These are phyloP conservation scores for Melocanna baccifera DNA, from an alignment of 176 grass and related monocot genomes.

Conservation along the genomic window DNA sequence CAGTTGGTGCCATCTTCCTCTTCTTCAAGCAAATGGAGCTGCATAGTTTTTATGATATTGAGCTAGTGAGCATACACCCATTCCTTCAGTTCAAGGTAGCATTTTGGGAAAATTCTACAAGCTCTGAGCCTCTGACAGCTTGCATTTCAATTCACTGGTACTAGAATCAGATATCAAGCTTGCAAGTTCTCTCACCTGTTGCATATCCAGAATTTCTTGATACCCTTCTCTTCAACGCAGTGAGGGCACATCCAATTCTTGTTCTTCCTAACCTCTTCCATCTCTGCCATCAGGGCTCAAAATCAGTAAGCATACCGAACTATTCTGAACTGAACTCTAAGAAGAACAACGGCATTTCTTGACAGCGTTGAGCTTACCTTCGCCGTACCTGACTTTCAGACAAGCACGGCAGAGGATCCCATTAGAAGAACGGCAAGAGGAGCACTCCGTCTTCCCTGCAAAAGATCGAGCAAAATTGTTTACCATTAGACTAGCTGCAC, in stretches of 20 bases:
- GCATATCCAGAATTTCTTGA: constrained; percentile 86
- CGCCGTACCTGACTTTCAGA: constrained; percentile 83
- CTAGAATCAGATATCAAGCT: not conserved
- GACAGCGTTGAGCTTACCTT: constrained; percentile 55
- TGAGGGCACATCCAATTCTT: constrained; percentile 96
- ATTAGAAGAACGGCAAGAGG: constrained; percentile 68
- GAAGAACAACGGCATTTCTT: constrained; percentile 2
- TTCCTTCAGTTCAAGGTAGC: not conserved
- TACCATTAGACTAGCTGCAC: not conserved
- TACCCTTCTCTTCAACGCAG: constrained; percentile 77
- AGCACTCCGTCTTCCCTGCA: constrained; percentile 80
- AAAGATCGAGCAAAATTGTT: constrained; percentile 5
- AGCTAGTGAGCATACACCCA: not conserved
- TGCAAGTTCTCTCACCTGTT: constrained; percentile 51
- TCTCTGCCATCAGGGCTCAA: constrained; percentile 46
- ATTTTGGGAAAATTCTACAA: not conserved
- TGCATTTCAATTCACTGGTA: not conserved
- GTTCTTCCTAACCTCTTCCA: constrained; percentile 68
- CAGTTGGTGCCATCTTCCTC: constrained; percentile 70
- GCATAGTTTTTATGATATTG: not conserved
- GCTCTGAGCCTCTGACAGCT: not conserved
- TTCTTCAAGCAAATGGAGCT: constrained; percentile 89
- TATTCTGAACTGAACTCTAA: constrained; percentile 14
- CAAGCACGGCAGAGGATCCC: constrained; percentile 86
- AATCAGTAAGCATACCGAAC: not conserved